Evolutionary conservation across 2,329 filamentous ascomycete genomes (phyloP).

Genomic region (Madurella mycetomatis): DNA sequence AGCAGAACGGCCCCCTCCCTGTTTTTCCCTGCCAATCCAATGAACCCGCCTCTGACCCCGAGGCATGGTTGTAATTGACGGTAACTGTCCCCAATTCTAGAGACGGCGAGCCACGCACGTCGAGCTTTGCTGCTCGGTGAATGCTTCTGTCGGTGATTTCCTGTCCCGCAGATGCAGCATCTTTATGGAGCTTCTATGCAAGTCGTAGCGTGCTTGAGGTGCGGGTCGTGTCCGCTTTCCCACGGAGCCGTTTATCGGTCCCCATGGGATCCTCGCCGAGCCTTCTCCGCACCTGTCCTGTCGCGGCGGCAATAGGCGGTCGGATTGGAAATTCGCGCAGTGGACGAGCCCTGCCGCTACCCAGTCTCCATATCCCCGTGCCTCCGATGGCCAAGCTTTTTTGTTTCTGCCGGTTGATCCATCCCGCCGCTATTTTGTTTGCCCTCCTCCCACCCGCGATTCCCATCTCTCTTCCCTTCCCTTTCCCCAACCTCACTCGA

Average conservation of each 20-base stretch:
- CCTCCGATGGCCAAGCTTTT: constrained; percentile 20
- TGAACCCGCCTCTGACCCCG: too few relatives aligned
- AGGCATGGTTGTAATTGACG: too few relatives aligned
- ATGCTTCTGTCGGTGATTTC: not conserved
- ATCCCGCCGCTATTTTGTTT: constrained; percentile 26
- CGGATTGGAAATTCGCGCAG: constrained; percentile 16
- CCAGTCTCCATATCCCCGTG: constrained; percentile 3
- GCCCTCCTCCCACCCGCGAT: constrained; percentile 18
- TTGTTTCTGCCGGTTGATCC: constrained; percentile 14
- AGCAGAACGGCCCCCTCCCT: too few relatives aligned
- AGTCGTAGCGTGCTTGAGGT: constrained; percentile 1
- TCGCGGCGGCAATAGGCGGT: constrained; percentile 5
- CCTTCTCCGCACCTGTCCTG: constrained; percentile 1
- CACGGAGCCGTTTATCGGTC: constrained; percentile 1
- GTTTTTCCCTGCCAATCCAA: too few relatives aligned
- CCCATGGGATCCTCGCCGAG: constrained; percentile 2
- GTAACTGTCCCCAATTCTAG: not conserved
- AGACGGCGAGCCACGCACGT: not conserved
- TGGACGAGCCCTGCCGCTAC: constrained; percentile 3
- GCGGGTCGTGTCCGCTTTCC: constrained; percentile 6
- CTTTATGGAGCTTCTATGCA: constrained; percentile 7
- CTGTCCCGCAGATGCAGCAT: not conserved
- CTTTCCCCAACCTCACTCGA: constrained; percentile 25
- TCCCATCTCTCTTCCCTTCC: constrained; percentile 18
- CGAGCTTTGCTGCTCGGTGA: not conserved